These are phyloP conservation scores for Leccinum boreale DNA, from an alignment of 768 basidiomycete species.

Conservation along the genomic window DNA sequence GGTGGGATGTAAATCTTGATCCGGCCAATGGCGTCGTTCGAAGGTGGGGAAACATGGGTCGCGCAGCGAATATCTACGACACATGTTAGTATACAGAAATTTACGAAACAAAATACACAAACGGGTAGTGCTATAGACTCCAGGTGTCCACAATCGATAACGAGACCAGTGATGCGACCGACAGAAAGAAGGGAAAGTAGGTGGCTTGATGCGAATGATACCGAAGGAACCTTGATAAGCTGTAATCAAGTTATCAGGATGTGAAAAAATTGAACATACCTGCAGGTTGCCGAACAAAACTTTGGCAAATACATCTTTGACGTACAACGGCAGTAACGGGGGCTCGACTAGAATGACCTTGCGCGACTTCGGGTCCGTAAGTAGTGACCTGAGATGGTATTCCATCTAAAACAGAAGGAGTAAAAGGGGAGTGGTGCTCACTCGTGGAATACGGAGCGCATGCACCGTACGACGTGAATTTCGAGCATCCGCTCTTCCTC, in stretches of 20 bases:
- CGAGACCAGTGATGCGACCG: constrained; percentile 90
- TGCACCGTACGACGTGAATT: constrained; percentile 59
- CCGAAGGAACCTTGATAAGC: constrained; percentile 72
- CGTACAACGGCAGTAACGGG: constrained; percentile 76
- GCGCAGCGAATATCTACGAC: constrained; percentile 78
- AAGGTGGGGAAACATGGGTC: constrained; percentile 82
- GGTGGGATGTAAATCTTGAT: constrained; percentile 70
- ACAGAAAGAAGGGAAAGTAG: constrained; percentile 80
- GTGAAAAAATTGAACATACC: constrained; percentile 36
- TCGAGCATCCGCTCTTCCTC: constrained; percentile 77
- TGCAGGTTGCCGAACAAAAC: constrained; percentile 89
- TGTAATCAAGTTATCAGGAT: neutral
- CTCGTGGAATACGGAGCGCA: constrained; percentile 84
- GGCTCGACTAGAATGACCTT: constrained; percentile 94
- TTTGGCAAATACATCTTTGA: constrained; percentile 86
- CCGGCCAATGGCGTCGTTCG: constrained; percentile 88
- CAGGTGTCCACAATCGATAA: constrained; percentile 88
- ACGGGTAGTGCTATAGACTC: constrained; percentile 90
- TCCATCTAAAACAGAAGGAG: constrained; percentile 10
- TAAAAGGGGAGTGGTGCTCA: constrained; percentile 36
- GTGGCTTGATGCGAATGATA: constrained; percentile 91
- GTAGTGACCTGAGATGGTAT: constrained; percentile 61
- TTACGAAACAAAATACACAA: constrained; percentile 24
- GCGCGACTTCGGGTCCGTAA: constrained; percentile 92
- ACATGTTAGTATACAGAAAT: neutral